Evolutionary conservation across 2,329 filamentous ascomycete genomes (phyloP), one percentile per base, ranked within the genome.

Genomic region (Microdochium trichocladiopsis): DNA sequence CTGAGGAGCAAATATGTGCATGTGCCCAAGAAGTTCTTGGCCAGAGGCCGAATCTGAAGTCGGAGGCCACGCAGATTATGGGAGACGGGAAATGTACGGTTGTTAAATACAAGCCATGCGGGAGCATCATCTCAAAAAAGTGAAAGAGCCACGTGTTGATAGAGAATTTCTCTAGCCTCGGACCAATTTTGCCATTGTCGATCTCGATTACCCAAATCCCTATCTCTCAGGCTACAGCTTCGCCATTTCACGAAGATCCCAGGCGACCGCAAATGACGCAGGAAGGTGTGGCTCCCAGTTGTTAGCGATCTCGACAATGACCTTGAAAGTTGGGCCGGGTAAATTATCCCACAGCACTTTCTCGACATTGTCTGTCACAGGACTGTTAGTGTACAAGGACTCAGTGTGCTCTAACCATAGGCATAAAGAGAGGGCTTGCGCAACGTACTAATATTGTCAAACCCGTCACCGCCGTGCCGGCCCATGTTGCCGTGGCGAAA

Each of bases 1-100:
- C 21, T 71, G 28, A 56, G 68, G 43, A 63, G 65, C n/a, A 66
- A 62, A 55, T 61, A 58, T 41, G 65, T 72, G 2, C 64, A 71
- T 50, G 54, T 70, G 10, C 68, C 67, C 1, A 60, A 61, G 9
- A 52, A 57, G 25, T 71, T 71, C 53, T 53, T 70, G 5, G 56
- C 68, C 37, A 60, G 69, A 36, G 66, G 66, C 1, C 23, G 45
- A n/a, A 54, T 57, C 21, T 57, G 37, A 31, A n/a, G n/a, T n/a
- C n/a, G n/a, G n/a, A n/a, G n/a, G n/a, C n/a, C n/a, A n/a, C n/a
- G n/a, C n/a, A n/a, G n/a, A n/a, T n/a, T n/a, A n/a, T n/a, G n/a
- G n/a, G n/a, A n/a, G n/a, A n/a, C n/a, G n/a, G n/a, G n/a, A n/a
- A n/a, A n/a, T n/a, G n/a, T n/a, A n/a, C n/a, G n/a, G n/a, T n/a